These are phyloP conservation scores for Helotiales sp. DNA, from an alignment of 2,329 filamentous ascomycete genomes.

Conservation along the genomic window DNA sequence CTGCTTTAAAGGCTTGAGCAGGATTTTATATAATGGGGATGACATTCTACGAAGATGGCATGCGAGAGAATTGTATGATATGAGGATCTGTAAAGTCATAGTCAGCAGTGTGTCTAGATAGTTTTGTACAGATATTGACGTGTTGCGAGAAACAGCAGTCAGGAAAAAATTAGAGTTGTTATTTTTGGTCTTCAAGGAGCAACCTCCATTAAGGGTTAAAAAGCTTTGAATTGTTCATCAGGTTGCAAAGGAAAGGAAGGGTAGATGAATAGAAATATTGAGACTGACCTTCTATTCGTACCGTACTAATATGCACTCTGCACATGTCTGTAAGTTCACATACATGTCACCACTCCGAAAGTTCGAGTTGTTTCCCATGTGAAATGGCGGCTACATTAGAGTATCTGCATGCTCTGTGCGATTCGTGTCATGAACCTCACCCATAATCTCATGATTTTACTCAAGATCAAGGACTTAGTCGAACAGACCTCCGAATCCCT, in stretches of 20 bases:
- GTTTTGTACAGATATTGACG: slow-evolving; percentile 54
- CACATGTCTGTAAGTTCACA: slow-evolving; percentile 7
- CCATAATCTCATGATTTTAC: slow-evolving; percentile 23
- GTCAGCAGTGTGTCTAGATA: slow-evolving; percentile 46
- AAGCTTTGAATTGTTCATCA: slow-evolving; percentile 40
- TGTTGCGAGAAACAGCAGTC: slow-evolving; percentile 25
- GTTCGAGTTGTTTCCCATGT: slow-evolving; percentile 13
- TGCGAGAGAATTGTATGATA: neutral
- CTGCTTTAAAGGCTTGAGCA: too few species aligned
- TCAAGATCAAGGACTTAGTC: slow-evolving; percentile 45
- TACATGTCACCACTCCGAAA: neutral
- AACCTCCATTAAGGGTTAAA: slow-evolving; percentile 40
- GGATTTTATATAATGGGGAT: too few species aligned
- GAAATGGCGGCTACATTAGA: slow-evolving; percentile 28
- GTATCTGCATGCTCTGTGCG: slow-evolving; percentile 27
- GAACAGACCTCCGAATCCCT: slow-evolving; percentile 78
- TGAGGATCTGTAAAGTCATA: slow-evolving; percentile 49
- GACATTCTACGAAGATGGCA: too few species aligned
- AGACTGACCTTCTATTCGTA: slow-evolving; percentile 27
- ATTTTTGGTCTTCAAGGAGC: slow-evolving; percentile 40
- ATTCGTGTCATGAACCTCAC: slow-evolving; percentile 21
- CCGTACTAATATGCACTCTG: neutral
- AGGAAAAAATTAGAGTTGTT: slow-evolving; percentile 46
- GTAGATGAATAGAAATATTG: slow-evolving; percentile 12
- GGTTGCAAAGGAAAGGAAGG: slow-evolving; percentile 13